Base-by-base conservation (phyloP, 441 rosid genomes). In the Adansonia gregorii region DNA sequence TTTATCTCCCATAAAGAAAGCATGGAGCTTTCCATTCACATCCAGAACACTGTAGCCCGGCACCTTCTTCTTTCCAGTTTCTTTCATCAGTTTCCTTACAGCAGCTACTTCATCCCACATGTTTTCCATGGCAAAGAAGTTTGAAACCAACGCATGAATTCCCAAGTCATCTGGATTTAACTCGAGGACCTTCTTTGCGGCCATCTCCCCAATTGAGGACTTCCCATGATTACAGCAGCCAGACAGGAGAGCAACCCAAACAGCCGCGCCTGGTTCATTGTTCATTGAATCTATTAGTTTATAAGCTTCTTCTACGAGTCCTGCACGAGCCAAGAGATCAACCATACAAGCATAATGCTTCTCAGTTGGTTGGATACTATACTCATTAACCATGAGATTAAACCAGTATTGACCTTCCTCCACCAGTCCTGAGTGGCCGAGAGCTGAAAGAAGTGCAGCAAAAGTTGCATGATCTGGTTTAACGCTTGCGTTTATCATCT, bases 1-100 rank as follows among this genome's bases (percentile, higher is more conserved):
- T 73, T 86, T 83, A 86, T 91, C 93, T 86, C 86, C 92, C 90
- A 78, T 89, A 14, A 87, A 73, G 85, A 89, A 92, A 56, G 85
- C 87, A 76, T 81, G 81, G 72, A 81, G 87, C 77, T 86, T 65
- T 15, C 93, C 97, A 46, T 89, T 86, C 56, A 86, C 86, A 78
- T 91, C 92, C 41, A 86, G 85, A 8, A 84, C 87, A 77, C 91
- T 85, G 54, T n/a, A 74, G 8, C 93, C 91, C 2, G 93, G 88
- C 17, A 79, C 82, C 67, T 88, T 90, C 87, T 85, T 85, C 81
- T 66, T 78, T 6, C 69, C 75, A 12, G 81, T 72, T 35, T 43
- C 81, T 81, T 85, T 89, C 89, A 88, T 88, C 17, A 76, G n/a
- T 81, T 60, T 87, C 82, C 87, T 83, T 65, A 88, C 86, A 14